These are phyloP conservation scores for Falciphora oryzae DNA, from an alignment of 2,329 filamentous ascomycete genomes.

Conservation along the genomic window DNA sequence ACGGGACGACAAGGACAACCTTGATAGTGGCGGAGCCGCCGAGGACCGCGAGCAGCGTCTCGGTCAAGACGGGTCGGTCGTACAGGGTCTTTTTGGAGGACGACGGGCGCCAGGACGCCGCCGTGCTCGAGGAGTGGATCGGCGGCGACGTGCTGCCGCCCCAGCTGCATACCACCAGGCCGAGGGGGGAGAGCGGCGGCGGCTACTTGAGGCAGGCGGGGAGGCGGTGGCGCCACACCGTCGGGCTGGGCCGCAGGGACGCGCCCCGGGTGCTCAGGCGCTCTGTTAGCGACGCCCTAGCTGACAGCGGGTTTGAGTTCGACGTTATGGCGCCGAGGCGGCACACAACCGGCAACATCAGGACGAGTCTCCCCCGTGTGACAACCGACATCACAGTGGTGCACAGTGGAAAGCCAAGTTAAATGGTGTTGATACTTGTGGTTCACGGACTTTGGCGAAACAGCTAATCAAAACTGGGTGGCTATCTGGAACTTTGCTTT, in stretches of 20 bases:
- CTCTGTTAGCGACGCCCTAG: too few species aligned
- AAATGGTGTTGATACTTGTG: not conserved
- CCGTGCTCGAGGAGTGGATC: not conserved
- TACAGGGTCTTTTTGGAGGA: too few species aligned
- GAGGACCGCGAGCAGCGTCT: not conserved
- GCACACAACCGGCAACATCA: not conserved
- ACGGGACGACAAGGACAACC: not conserved
- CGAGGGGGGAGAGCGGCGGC: too few species aligned
- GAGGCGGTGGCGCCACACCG: not conserved
- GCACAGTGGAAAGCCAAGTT: not conserved
- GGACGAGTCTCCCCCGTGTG: not conserved
- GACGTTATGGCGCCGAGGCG: not conserved
- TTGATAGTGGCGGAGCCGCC: not conserved
- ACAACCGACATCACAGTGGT: not conserved
- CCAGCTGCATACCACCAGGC: too few species aligned
- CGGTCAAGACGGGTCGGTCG: not conserved
- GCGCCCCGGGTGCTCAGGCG: too few species aligned
- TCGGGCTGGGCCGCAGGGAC: not conserved
- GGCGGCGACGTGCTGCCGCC: too few species aligned
- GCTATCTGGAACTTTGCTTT: not conserved
- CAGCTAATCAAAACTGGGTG: not conserved
- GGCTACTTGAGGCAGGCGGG: too few species aligned
- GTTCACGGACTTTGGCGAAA: not conserved
- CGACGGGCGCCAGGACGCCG: not conserved
- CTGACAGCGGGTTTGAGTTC: not conserved